Percentiles rank a stretch among this genome's conserved stretches.
These are phyloP conservation scores for Yarrowia galli DNA, from an alignment of 1,139 yeast genomes.

Conservation along the genomic window DNA sequence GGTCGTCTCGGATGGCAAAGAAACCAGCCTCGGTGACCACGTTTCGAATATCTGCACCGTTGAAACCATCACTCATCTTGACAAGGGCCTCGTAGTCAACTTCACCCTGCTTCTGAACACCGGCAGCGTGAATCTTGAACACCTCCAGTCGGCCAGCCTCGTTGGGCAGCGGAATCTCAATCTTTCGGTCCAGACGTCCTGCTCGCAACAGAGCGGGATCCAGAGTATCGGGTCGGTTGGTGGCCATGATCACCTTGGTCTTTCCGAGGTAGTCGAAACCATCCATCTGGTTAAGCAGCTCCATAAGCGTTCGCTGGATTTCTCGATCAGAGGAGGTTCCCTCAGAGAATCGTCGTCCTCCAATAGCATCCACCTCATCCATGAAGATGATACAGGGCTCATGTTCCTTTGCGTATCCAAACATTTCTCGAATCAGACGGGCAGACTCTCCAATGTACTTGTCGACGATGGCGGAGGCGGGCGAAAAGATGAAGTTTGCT, in stretches of 20 bases:
- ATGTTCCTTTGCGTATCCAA: constrained; percentile 96
- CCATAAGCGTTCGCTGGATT: constrained; percentile 98
- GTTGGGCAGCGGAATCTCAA: constrained; percentile 95
- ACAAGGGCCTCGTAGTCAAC: constrained; percentile 97
- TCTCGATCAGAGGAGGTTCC: constrained; percentile 99
- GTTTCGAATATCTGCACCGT: constrained; percentile 98
- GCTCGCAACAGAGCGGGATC: constrained; percentile 99
- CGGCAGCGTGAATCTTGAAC: constrained; percentile 89
- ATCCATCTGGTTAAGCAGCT: constrained; percentile 96
- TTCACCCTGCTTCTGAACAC: constrained; percentile 91
- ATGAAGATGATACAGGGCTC: constrained; percentile 98
- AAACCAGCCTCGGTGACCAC: constrained; percentile 99
- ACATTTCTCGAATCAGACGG: constrained; percentile 96
- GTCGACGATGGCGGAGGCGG: constrained; percentile 98
- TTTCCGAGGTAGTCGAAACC: constrained; percentile 98
- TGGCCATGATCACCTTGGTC: constrained; percentile 98
- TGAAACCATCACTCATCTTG: constrained; percentile 98
- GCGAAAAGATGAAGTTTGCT: constrained; percentile 96
- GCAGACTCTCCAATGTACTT: constrained; percentile 99
- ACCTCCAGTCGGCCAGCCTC: constrained; percentile 96
- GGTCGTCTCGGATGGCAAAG: constrained; percentile 96
- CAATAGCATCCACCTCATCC: constrained; percentile 99
- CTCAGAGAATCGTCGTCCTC: constrained; percentile 97
- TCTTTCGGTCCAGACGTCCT: constrained; percentile 96
- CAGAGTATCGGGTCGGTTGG: constrained; percentile 96